A percentile compares a stretch with the other conserved stretches of the same genome.
phyloP scores from a whole-genome alignment of 169 alveolate genomes.

The Babesia sp. region DNA sequence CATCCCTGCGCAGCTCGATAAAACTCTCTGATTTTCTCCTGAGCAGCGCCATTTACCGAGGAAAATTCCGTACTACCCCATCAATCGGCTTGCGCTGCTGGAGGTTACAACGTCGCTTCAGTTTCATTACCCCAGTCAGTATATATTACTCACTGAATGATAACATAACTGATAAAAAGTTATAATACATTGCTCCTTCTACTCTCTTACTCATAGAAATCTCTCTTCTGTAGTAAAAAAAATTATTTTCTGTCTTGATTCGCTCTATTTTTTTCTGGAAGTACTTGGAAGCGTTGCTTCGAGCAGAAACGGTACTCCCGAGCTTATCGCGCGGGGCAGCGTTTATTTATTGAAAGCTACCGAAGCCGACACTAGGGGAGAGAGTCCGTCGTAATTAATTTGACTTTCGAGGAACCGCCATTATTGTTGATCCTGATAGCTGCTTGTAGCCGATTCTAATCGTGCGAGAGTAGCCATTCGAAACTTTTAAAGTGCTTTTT shows the following conservation, averaged over 20 bases:
- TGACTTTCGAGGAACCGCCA: too few relatives aligned
- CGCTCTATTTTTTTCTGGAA: background rate
- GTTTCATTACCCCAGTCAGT: background rate
- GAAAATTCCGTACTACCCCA: conserved; percentile 4
- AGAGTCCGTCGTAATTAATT: too few relatives aligned
- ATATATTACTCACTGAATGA: background rate
- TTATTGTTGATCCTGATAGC: too few relatives aligned
- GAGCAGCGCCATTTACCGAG: background rate
- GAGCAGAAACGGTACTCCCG: too few relatives aligned
- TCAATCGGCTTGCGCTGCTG: background rate
- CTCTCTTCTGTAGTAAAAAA: background rate
- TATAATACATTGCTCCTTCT: background rate
- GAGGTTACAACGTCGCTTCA: background rate
- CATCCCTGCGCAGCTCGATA: too few relatives aligned
- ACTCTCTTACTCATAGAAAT: background rate
- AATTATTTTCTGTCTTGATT: background rate
- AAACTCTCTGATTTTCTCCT: background rate
- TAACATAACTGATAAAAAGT: background rate
- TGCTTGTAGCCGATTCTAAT: too few relatives aligned
- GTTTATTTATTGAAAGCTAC: too few relatives aligned
- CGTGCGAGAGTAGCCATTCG: too few relatives aligned
- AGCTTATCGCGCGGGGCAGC: too few relatives aligned
- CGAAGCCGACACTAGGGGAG: too few relatives aligned
- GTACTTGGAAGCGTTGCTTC: background rate
- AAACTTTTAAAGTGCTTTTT: too few relatives aligned